Percentiles rank a stretch among this genome's conserved stretches.
These are phyloP conservation scores for Saccharomycopsis lassenensis DNA, from an alignment of 805 yeast genomes.

Conservation along the genomic window DNA sequence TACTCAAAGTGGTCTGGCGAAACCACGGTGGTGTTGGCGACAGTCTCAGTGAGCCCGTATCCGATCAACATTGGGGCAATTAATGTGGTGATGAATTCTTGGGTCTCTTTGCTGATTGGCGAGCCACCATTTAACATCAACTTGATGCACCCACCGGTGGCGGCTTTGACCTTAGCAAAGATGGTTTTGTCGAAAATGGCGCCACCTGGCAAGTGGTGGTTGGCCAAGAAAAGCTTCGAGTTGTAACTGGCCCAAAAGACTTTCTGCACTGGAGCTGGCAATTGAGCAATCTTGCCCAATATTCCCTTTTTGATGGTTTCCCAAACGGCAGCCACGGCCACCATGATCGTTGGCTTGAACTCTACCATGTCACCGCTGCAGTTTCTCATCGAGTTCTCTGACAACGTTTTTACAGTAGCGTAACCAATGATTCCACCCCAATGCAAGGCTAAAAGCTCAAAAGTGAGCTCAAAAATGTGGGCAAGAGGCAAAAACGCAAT, in stretches of 20 bases:
- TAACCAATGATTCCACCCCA: slow-evolving; percentile 92
- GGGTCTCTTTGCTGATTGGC: slow-evolving; percentile 73
- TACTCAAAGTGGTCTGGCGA: slow-evolving; percentile 55
- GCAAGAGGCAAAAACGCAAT: slow-evolving; percentile 92
- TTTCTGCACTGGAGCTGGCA: slow-evolving; percentile 58
- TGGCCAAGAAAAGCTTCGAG: slow-evolving; percentile 54
- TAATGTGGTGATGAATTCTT: slow-evolving; percentile 62
- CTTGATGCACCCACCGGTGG: slow-evolving; percentile 86
- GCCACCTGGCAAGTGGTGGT: slow-evolving; percentile 67
- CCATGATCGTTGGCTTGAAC: slow-evolving; percentile 88
- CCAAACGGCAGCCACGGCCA: slow-evolving; percentile 98
- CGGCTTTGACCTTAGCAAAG: slow-evolving; percentile 81
- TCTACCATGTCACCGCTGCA: slow-evolving; percentile 82
- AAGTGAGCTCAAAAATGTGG: slow-evolving; percentile 86
- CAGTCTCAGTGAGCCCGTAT: slow-evolving; percentile 93
- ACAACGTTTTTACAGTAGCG: slow-evolving; percentile 84
- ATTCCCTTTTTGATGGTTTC: slow-evolving; percentile 93
- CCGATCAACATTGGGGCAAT: slow-evolving; percentile 86
- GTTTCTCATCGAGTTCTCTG: slow-evolving; percentile 71
- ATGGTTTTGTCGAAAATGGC: slow-evolving; percentile 56
- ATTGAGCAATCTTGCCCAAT: slow-evolving; percentile 55
- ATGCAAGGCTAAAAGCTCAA: slow-evolving; percentile 66
- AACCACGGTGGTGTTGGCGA: slow-evolving; percentile 72
- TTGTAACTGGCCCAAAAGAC: slow-evolving; percentile 82
- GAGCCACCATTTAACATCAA: slow-evolving; percentile 85